A percentile compares a stretch with the other conserved stretches of the same genome.
phyloP scores from a whole-genome alignment of 192 early-diverging fungal genomes.

The Backusella morwellensis region DNA sequence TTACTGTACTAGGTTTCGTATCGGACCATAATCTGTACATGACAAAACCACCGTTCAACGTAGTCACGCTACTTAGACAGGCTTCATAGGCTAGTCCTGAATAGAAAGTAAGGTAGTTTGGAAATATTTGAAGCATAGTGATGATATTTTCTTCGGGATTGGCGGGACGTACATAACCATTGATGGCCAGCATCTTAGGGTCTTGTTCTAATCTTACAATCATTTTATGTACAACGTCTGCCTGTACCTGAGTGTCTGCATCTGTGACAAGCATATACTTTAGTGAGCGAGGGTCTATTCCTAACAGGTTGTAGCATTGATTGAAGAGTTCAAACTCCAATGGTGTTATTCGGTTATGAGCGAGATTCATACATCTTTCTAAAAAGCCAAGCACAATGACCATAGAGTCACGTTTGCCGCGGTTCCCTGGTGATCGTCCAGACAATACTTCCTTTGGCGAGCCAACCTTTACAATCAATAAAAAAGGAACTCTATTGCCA shows the following conservation, averaged over 20 bases:
- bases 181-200: constrained; percentile 57
- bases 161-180: constrained; percentile 64
- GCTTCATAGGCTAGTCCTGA: constrained; percentile 64
- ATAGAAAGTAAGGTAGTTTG: constrained; percentile 63
- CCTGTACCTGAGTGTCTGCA: constrained; percentile 64
- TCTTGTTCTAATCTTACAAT: constrained; percentile 56
- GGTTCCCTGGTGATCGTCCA: constrained; percentile 54
- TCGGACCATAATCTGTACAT: constrained; percentile 69
- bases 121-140: constrained; percentile 69
- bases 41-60: constrained; percentile 63
- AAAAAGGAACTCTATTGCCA: constrained; percentile 55
- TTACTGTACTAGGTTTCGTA: constrained; percentile 21
- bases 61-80: constrained; percentile 60
- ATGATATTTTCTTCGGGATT: constrained; percentile 62
- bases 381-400: constrained; percentile 84
- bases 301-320: constrained; percentile 59
- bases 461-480: constrained; percentile 65
- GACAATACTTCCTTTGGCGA: constrained; percentile 38
- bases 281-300: constrained; percentile 61
- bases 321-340: constrained; percentile 70
- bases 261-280: constrained; percentile 68
- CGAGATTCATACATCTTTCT: constrained; percentile 61
- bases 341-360: constrained; percentile 60
- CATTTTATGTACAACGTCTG: constrained; percentile 49
- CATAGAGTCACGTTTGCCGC: constrained; percentile 90